Conservation (phyloP, 2,329 filamentous ascomycete genomes). For the Capronia epimyces region DNA sequence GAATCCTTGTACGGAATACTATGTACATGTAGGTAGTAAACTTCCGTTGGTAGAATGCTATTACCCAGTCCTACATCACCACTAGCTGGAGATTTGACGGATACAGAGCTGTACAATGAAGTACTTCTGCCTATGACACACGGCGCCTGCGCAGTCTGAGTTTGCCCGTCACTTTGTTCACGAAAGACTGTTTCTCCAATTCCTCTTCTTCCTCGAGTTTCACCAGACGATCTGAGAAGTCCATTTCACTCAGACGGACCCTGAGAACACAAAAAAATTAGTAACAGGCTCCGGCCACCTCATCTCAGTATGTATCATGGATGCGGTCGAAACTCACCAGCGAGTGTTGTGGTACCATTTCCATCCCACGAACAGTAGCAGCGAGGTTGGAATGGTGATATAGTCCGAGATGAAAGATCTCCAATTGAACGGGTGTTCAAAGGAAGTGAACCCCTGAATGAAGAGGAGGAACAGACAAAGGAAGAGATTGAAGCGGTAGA, state of each 20-base stretch:
- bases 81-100: no score
- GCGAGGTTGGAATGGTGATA: constrained; percentile 5
- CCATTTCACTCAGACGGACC: constrained; percentile 13
- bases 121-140: neutral
- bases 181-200: neutral
- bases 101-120: no score
- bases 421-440: constrained; percentile 4
- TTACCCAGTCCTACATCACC: no score
- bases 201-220: constrained; percentile 2
- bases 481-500: constrained; percentile 40
- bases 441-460: constrained; percentile 57
- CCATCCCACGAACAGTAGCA: constrained; percentile 37
- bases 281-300: no score
- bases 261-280: neutral
- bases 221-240: constrained; percentile 12
- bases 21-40: no score
- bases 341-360: constrained; percentile 34
- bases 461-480: constrained; percentile 60
- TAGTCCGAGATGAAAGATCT: constrained; percentile 6
- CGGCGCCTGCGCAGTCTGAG: constrained; percentile 1
- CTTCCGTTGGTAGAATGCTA: no score
- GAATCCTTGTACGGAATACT: no score
- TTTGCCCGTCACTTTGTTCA: constrained; percentile 1
- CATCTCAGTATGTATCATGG: neutral
- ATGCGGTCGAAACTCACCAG: constrained; percentile 36